Conservation (phyloP, 192 early-diverging fungal species). For the Spinellus fusiger region DNA sequence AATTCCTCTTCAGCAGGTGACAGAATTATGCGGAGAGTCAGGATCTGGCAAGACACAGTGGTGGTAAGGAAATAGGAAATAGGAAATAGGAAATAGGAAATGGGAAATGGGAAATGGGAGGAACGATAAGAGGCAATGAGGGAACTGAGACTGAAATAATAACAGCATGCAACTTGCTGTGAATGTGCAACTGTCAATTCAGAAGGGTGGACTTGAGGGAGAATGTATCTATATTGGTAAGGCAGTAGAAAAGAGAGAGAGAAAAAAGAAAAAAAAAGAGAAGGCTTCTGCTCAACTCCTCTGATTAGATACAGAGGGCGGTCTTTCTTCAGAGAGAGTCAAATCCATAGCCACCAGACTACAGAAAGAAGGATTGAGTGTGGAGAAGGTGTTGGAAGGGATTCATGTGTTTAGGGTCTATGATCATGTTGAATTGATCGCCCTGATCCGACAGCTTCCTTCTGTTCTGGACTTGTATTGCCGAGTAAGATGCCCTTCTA, state of each 20-base stretch:
- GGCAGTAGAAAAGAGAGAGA: neutral
- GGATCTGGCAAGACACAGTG: constrained; percentile 21
- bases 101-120: neutral
- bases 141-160: neutral
- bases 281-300: neutral
- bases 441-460: constrained; percentile 7
- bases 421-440: constrained; percentile 1
- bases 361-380: neutral
- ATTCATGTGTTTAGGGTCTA: constrained; percentile 12
- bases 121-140: no score
- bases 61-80: neutral
- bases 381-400: neutral
- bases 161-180: constrained; percentile 12
- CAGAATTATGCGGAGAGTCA: constrained; percentile 14
- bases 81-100: neutral
- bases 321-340: neutral
- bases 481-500: neutral
- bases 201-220: neutral
- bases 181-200: constrained; percentile 4
- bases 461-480: neutral
- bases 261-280: neutral
- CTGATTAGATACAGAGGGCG: constrained; percentile 10
- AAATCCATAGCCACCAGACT: neutral
- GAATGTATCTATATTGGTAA: constrained; percentile 20
- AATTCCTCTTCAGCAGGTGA: neutral